phyloP scores from a whole-genome alignment of 2,329 filamentous ascomycete genomes.

The Sclerotiophoma versabilis region DNA sequence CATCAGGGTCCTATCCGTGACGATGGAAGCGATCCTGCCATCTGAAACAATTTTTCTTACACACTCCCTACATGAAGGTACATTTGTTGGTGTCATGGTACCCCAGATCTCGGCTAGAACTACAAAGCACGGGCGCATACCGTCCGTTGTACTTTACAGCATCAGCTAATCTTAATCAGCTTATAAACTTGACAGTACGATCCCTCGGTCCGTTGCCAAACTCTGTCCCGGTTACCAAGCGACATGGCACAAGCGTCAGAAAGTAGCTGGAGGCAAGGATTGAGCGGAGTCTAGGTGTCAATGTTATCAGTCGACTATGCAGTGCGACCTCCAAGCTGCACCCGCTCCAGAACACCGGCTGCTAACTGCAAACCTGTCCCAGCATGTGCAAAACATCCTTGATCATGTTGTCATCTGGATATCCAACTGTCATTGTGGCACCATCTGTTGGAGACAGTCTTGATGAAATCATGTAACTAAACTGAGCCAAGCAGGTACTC shows the following conservation, averaged over 20 bases:
- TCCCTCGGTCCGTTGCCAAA: background rate
- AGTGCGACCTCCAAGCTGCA: constrained; percentile 6
- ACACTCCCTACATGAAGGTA: background rate
- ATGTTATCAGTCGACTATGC: constrained; percentile 13
- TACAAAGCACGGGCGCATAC: background rate
- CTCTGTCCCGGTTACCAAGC: constrained; percentile 3
- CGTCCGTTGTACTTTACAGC: constrained; percentile 1
- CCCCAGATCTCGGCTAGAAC: background rate
- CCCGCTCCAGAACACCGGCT: constrained; percentile 4
- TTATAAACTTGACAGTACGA: background rate
- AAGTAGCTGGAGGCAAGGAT: constrained; percentile 5
- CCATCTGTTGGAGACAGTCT: background rate
- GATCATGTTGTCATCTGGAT: constrained; percentile 9
- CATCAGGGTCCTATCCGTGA: constrained; percentile 5
- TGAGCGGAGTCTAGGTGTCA: background rate
- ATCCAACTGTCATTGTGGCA: constrained; percentile 7
- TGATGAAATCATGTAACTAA: background rate
- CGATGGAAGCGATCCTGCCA: constrained; percentile 8
- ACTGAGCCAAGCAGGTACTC: constrained; percentile 11
- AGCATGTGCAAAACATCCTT: constrained; percentile 2
- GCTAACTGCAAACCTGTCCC: background rate
- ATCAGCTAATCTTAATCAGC: constrained; percentile 3
- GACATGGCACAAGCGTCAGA: constrained; percentile 1
- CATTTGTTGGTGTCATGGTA: background rate
- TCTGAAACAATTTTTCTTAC: background rate